Percentiles rank a stretch among this genome's conserved stretches.
phyloP scores from a whole-genome alignment of 139 green algal species.

The Coelastrella sp. region DNA sequence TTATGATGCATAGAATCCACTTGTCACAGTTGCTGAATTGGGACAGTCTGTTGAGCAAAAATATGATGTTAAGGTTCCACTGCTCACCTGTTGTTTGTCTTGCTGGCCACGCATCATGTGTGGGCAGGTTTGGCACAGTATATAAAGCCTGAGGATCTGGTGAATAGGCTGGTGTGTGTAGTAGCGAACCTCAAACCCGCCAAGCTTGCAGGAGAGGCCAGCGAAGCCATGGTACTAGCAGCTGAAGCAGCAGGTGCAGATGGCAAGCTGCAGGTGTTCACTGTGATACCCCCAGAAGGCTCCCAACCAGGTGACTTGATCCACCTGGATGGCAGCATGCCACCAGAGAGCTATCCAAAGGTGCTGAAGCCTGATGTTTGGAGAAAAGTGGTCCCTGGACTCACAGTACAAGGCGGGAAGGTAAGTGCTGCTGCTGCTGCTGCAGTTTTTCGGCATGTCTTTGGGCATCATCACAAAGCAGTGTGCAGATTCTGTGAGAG shows the following conservation, averaged over 20 bases:
- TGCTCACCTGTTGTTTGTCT: no score
- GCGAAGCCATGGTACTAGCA: constrained; percentile 67
- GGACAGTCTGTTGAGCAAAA: no score
- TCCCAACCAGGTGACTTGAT: constrained; percentile 50
- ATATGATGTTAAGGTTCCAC: no score
- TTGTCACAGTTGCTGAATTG: no score
- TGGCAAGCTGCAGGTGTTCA: constrained; percentile 25
- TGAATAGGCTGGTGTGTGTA: constrained; percentile 47
- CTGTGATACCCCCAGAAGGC: constrained; percentile 47
- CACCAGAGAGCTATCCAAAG: constrained; percentile 46
- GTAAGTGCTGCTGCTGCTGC: background rate
- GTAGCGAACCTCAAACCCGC: constrained; percentile 68
- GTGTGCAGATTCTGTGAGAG: no score
- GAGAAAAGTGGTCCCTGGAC: constrained; percentile 49
- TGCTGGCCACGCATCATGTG: background rate
- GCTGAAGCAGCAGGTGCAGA: constrained; percentile 45
- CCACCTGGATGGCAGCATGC: constrained; percentile 30
- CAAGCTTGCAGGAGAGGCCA: constrained; percentile 63
- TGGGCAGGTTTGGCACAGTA: constrained; percentile 9
- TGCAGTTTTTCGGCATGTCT: background rate
- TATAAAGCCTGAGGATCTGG: constrained; percentile 15
- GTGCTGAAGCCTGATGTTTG: constrained; percentile 58
- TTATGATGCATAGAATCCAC: no score
- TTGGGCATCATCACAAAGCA: background rate
- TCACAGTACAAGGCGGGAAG: constrained; percentile 48